Evolutionary conservation across 2,329 filamentous ascomycete genomes (phyloP).

Genomic region (Thelonectria olida): DNA sequence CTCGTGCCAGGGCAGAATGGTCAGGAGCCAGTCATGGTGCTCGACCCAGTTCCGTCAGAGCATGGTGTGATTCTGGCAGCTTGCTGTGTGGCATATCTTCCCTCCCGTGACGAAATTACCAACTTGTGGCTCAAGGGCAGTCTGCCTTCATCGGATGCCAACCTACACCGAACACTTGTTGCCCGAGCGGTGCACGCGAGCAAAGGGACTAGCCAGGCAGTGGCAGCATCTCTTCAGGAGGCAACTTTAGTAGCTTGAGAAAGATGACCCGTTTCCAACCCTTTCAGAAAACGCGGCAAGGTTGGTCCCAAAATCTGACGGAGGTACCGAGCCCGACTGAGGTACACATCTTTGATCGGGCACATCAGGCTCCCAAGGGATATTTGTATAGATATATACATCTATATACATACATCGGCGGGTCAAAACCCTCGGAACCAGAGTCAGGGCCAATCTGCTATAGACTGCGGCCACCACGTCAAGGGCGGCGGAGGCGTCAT

Average conservation of each 20-base stretch:
- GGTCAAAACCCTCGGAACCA: background rate
- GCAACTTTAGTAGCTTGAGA: slow-evolving; percentile 39
- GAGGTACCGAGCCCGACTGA: too few species aligned
- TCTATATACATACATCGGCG: too few species aligned
- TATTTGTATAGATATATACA: too few species aligned
- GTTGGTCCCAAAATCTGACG: background rate
- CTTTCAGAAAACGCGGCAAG: background rate
- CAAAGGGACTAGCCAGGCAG: slow-evolving; percentile 46
- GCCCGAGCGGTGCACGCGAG: slow-evolving; percentile 53
- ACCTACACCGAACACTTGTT: slow-evolving; percentile 47
- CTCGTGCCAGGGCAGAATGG: slow-evolving; percentile 61
- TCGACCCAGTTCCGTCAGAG: slow-evolving; percentile 86
- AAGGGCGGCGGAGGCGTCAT: background rate
- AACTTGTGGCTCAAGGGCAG: slow-evolving; percentile 92
- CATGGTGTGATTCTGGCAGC: slow-evolving; percentile 81
- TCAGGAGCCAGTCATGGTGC: slow-evolving; percentile 61
- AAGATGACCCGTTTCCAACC: background rate
- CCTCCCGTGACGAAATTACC: slow-evolving; percentile 87
- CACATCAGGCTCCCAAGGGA: too few species aligned
- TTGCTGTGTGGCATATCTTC: slow-evolving; percentile 90
- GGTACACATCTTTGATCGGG: too few species aligned
- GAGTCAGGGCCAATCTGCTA: background rate
- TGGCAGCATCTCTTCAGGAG: slow-evolving; percentile 48
- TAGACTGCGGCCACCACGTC: background rate
- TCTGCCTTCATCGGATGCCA: slow-evolving; percentile 52